phyloP scores from a whole-genome alignment of 2,329 filamentous ascomycete species.

The Dothideomycetes sp. region DNA sequence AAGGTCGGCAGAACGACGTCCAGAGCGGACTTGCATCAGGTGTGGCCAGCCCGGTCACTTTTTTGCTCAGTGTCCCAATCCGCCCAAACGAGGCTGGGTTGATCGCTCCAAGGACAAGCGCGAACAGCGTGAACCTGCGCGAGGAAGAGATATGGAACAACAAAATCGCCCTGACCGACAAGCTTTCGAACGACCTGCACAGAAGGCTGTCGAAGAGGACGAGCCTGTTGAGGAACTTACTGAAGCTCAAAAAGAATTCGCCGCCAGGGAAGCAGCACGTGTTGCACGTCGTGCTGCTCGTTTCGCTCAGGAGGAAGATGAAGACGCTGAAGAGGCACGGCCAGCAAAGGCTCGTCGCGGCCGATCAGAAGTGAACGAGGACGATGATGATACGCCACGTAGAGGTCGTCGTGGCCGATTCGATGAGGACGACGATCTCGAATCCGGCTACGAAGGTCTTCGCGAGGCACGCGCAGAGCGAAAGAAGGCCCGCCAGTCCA shows the following conservation, averaged over 20 bases:
- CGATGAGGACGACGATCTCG: conserved; percentile 9
- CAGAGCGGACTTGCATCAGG: conserved; percentile 1
- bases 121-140: conserved; percentile 2
- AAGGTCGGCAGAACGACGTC: not conserved
- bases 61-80: conserved; percentile 9
- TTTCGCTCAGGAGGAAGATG: conserved; percentile 12
- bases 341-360: conserved; percentile 17
- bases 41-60: conserved; percentile 4
- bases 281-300: conserved; percentile 12
- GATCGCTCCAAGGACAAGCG: not conserved
- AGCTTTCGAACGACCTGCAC: not conserved
- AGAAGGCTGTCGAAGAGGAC: too few relatives aligned
- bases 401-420: conserved; percentile 11
- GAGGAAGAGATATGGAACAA: conserved; percentile 8
- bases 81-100: conserved; percentile 8
- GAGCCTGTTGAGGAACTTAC: not conserved
- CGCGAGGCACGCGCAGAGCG: conserved; percentile 16
- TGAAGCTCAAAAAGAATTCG: conserved; percentile 10
- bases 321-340: not conserved
- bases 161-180: too few relatives aligned
- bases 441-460: conserved; percentile 15
- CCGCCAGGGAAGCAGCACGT: conserved; percentile 8
- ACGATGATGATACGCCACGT: conserved; percentile 13
- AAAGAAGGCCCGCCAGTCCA: conserved; percentile 19
- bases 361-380: conserved; percentile 14